Evolutionary conservation across 352 stramenopile genomes (phyloP).

Genomic region (Globisporangium alternatum): DNA sequence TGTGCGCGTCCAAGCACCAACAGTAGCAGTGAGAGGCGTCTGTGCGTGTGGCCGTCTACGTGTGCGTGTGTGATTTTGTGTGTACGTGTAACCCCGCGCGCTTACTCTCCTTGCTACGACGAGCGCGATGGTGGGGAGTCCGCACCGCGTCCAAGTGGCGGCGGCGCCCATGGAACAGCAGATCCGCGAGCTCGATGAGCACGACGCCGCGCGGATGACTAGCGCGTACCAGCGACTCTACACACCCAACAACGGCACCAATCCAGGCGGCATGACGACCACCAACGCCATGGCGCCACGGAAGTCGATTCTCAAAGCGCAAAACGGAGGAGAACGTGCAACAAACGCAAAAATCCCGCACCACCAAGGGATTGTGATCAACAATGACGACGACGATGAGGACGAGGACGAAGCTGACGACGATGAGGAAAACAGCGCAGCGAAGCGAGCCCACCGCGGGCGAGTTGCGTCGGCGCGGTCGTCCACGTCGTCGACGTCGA

Average conservation of each 20-base stretch:
- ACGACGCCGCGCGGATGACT: slow-evolving; percentile 2
- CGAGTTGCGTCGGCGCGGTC: slow-evolving; percentile 5
- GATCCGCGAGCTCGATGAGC: slow-evolving; percentile 21
- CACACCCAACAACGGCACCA: slow-evolving; percentile 14
- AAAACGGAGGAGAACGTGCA: background rate
- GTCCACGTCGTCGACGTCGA: slow-evolving; percentile 11
- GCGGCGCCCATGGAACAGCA: slow-evolving; percentile 21
- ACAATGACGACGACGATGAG: slow-evolving; percentile 9
- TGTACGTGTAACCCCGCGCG: background rate
- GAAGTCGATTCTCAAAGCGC: background rate
- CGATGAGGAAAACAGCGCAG: background rate
- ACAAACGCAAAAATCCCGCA: slow-evolving; percentile 1
- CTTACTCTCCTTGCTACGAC: too few relatives aligned
- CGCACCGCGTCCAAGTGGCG: slow-evolving; percentile 20
- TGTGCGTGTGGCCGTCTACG: too few relatives aligned
- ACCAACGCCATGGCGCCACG: background rate
- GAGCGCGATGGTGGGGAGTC: background rate
- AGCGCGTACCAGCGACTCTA: slow-evolving; percentile 12
- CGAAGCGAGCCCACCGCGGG: background rate
- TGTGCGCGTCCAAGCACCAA: background rate
- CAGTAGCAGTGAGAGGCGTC: too few relatives aligned
- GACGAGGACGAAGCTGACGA: slow-evolving; percentile 12
- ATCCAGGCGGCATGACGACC: background rate
- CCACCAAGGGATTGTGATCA: slow-evolving; percentile 12
- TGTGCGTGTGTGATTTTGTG: background rate